Evolutionary conservation across 164 flowering plant species (phyloP).

Genomic region (Echeveria elegans): DNA sequence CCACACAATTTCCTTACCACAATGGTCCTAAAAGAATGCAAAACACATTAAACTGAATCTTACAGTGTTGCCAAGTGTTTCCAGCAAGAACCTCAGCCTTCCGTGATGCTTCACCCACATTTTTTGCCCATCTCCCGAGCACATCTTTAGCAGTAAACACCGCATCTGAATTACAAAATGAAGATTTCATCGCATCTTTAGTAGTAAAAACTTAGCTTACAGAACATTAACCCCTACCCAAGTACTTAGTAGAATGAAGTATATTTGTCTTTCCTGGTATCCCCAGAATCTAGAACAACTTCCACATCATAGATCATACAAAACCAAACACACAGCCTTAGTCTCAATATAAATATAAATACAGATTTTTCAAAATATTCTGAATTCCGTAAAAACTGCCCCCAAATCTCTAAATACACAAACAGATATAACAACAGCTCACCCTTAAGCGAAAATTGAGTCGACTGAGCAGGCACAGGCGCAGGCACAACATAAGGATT

Average conservation of each 20-base stretch:
- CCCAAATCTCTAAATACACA: background rate
- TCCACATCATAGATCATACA: no score
- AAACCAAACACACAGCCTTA: background rate
- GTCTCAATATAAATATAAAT: background rate
- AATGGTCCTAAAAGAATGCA: background rate
- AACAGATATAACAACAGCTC: background rate
- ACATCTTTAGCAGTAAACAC: background rate
- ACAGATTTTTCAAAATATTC: background rate
- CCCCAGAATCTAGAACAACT: no score
- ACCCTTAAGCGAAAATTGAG: conserved; percentile 1
- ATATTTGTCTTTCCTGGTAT: no score
- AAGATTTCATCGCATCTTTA: no score
- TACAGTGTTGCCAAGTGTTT: conserved; percentile 2
- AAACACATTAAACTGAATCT: background rate
- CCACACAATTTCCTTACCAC: no score
- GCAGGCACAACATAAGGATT: conserved; percentile 2
- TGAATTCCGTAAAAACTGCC: background rate
- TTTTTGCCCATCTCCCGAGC: conserved; percentile 4
- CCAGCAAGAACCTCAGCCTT: conserved; percentile 7
- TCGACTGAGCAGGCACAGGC: background rate
- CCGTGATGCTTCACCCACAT: background rate
- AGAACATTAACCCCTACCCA: no score
- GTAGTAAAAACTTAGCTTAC: no score
- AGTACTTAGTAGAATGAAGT: no score
- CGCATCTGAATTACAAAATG: background rate